These are phyloP conservation scores for Leccinum angustisporum DNA, from an alignment of 1,284 basidiomycete genomes.

Conservation along the genomic window DNA sequence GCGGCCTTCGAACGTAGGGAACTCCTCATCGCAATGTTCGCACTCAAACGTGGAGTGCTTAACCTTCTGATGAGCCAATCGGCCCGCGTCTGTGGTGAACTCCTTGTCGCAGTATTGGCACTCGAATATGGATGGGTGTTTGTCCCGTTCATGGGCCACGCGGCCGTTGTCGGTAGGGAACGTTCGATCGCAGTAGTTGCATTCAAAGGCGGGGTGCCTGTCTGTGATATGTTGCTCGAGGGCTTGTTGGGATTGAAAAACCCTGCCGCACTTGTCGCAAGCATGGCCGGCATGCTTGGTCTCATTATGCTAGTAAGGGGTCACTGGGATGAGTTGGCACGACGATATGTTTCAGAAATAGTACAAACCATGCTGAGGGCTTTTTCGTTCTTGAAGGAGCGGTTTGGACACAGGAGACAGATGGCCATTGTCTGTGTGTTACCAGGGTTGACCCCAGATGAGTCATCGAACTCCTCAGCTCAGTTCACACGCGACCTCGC, in stretches of 20 bases:
- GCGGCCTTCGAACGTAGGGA: conserved; percentile 6
- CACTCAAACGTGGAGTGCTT: conserved; percentile 23
- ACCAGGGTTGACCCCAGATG: neutral
- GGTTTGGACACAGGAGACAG: conserved; percentile 20
- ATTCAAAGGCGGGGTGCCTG: conserved; percentile 19
- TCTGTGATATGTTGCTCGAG: conserved; percentile 15
- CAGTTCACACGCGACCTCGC: neutral
- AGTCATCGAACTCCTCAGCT: neutral
- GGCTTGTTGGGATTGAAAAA: conserved; percentile 1
- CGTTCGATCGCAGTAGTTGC: conserved; percentile 15
- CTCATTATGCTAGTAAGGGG: conserved; percentile 17
- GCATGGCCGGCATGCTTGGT: conserved; percentile 10
- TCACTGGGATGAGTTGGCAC: neutral
- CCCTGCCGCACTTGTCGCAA: conserved; percentile 18
- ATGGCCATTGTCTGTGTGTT: conserved; percentile 15
- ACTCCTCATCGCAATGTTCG: conserved; percentile 15
- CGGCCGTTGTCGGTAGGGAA: conserved; percentile 18
- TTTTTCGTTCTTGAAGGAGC: conserved; percentile 12
- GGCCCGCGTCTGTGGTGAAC: conserved; percentile 17
- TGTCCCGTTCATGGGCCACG: conserved; percentile 8
- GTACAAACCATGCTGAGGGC: conserved; percentile 22
- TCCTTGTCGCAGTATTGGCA: conserved; percentile 21
- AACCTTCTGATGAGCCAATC: conserved; percentile 9
- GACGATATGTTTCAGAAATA: neutral
- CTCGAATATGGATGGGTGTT: conserved; percentile 15